Conservation (phyloP, 2,329 filamentous ascomycete genomes). For the Helotiales sp. region DNA sequence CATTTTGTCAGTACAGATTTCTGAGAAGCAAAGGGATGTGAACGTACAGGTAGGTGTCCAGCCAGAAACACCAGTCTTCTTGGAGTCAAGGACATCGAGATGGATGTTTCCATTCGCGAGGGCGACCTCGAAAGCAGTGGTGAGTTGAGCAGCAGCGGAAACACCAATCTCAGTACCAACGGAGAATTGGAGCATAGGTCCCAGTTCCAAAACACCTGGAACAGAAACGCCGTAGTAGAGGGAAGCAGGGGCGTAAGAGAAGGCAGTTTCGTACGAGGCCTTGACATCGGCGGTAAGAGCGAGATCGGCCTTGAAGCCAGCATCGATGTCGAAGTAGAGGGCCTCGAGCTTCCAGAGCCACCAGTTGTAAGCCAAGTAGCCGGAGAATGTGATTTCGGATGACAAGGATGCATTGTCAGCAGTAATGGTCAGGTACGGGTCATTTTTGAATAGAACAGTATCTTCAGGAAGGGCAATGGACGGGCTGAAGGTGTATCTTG, state of each 20-base stretch:
- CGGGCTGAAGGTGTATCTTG: slow-evolving; percentile 36
- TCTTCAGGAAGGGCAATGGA: slow-evolving; percentile 36
- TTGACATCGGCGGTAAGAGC: slow-evolving; percentile 45
- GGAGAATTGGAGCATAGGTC: slow-evolving; percentile 46
- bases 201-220: slow-evolving; percentile 48
- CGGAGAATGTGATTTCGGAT: slow-evolving; percentile 48
- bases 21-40: neutral
- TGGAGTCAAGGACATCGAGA: slow-evolving; percentile 45
- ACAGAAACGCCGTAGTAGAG: slow-evolving; percentile 48
- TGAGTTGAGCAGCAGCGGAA: slow-evolving; percentile 44
- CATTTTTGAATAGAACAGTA: slow-evolving; percentile 41
- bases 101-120: slow-evolving; percentile 47
- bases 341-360: slow-evolving; percentile 43
- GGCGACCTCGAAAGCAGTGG: slow-evolving; percentile 42
- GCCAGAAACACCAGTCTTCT: slow-evolving; percentile 41
- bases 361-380: slow-evolving; percentile 50
- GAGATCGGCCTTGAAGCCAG: slow-evolving; percentile 46
- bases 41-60: slow-evolving; percentile 44
- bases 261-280: slow-evolving; percentile 43
- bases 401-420: slow-evolving; percentile 46
- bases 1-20: neutral
- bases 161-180: slow-evolving; percentile 47
- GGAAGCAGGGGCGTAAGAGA: slow-evolving; percentile 45
- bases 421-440: slow-evolving; percentile 44
- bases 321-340: slow-evolving; percentile 51